Evolutionary conservation across 805 yeast species (phyloP).

Genomic region (Babjeviella inositovora): DNA sequence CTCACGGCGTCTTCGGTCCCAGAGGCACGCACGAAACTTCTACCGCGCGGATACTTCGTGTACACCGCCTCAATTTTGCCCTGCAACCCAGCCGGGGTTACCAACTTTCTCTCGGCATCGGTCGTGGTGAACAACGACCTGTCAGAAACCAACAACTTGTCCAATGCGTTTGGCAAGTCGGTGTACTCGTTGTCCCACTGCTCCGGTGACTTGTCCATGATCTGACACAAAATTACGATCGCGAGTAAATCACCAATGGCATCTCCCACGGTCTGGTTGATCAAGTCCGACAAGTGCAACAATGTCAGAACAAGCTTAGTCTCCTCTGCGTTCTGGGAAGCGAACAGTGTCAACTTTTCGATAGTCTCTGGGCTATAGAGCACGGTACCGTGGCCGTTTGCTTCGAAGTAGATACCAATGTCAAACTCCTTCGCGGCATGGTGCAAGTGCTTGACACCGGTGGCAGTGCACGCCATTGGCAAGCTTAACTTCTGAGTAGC

Average conservation of each 20-base stretch:
- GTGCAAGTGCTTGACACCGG: conserved; percentile 94
- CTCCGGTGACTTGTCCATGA: conserved; percentile 38
- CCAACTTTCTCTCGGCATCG: conserved; percentile 76
- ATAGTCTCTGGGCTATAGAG: conserved; percentile 47
- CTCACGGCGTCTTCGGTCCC: conserved; percentile 98
- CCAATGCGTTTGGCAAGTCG: conserved; percentile 77
- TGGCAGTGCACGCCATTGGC: conserved; percentile 81
- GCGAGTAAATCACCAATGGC: conserved; percentile 85
- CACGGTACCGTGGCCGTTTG: conserved; percentile 98
- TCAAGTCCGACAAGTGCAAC: conserved; percentile 45
- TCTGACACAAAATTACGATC: conserved; percentile 47
- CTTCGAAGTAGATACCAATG: conserved; percentile 91
- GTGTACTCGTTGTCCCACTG: conserved; percentile 67
- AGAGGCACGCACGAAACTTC: conserved; percentile 91
- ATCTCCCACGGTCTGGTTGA: conserved; percentile 97
- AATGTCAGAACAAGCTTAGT: conserved; percentile 34
- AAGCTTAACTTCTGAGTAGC: conserved; percentile 41
- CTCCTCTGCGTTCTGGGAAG: conserved; percentile 24
- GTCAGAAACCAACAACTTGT: conserved; percentile 74
- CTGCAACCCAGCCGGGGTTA: conserved; percentile 70
- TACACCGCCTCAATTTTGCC: conserved; percentile 52
- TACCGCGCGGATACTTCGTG: conserved; percentile 34
- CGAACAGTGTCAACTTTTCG: conserved; percentile 16
- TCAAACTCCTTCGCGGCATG: conserved; percentile 80
- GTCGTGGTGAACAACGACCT: conserved; percentile 69